phyloP scores from a whole-genome alignment of 139 green algal species.

The Yamagishiella unicocca region DNA sequence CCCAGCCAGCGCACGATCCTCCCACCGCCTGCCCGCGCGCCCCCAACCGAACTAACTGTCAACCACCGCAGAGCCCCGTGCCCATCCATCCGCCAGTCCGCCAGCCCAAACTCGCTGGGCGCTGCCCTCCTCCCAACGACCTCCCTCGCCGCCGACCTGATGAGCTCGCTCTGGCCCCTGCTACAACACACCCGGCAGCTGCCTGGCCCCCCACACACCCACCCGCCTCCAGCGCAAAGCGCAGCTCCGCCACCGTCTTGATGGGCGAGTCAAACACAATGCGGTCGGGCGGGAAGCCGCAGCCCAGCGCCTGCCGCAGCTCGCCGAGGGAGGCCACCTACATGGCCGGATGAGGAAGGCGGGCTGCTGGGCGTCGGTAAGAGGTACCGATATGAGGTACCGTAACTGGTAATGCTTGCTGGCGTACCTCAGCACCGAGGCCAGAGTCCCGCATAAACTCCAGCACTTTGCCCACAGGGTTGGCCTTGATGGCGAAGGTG shows the following conservation, averaged over 20 bases:
- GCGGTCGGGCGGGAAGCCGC: conserved; percentile 49
- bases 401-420: neutral
- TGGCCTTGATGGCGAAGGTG: conserved; percentile 62
- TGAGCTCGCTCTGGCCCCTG: too few relatives aligned
- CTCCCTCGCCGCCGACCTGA: too few relatives aligned
- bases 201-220: neutral
- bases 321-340: conserved; percentile 62
- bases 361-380: neutral
- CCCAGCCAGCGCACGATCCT: too few relatives aligned
- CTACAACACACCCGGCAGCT: too few relatives aligned
- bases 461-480: conserved; percentile 58
- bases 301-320: conserved; percentile 53
- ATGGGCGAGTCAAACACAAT: conserved; percentile 63
- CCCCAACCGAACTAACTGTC: too few relatives aligned
- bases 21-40: too few relatives aligned
- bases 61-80: too few relatives aligned
- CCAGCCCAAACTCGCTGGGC: too few relatives aligned
- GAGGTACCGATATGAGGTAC: neutral
- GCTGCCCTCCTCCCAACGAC: too few relatives aligned
- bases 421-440: conserved; percentile 57
- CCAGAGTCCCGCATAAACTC: conserved; percentile 43
- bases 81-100: too few relatives aligned
- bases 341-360: neutral
- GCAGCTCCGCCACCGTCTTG: conserved; percentile 53
- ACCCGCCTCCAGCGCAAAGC: conserved; percentile 42